Evolutionary conservation across 1,284 basidiomycete genomes (phyloP), one percentile per base, ranked within the genome.

Genomic region (Phellinidium pouzarii): DNA sequence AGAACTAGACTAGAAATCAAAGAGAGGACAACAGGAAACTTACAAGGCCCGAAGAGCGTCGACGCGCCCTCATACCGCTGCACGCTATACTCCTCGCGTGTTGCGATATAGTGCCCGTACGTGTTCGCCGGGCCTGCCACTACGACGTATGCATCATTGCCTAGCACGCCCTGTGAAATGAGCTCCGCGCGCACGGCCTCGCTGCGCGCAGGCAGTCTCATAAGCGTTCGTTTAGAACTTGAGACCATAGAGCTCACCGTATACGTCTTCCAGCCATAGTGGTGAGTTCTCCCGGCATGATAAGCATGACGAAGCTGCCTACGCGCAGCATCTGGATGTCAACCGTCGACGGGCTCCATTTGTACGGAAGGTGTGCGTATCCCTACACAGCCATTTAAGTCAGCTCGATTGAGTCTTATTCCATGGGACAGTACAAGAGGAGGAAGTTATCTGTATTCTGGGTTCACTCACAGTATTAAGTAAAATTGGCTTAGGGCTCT

Each of bases 21-120:
- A 7, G 23, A 41, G 36, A 29, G 57, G 3, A 23, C 44, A 20
- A n/a, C n/a, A n/a, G 8, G 6, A 43, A 11, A 73, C 80, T 61
- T 56, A 87, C 87, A 78, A 54, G 76, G 81, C 26, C 89, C 89
- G 64, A 81, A 91, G 38, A 91, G 74, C 7, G 87, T 91, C 38
- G 85, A 88, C 0, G 86, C 84, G 31, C 88, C 89, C 67, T 91
- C 89, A 60, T 91, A 91, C 46, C 89, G 74, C 66, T 91, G 88
- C 3, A 87, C 71, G 12, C 71, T 67, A 65, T 89, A 90, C 64
- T 91, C 87, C 64, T 91, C 87, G 4, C 72, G 71, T 17, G 88
- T 91, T 1, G 84, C 71, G 49, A 90, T 73, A 62, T 90, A 91
- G 66, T 89, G 87, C 0, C 71, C 78, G 61, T 91, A 91, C 8